Conservation (phyloP, 495 filamentous ascomycete genomes). For the Xylaria castorea region DNA sequence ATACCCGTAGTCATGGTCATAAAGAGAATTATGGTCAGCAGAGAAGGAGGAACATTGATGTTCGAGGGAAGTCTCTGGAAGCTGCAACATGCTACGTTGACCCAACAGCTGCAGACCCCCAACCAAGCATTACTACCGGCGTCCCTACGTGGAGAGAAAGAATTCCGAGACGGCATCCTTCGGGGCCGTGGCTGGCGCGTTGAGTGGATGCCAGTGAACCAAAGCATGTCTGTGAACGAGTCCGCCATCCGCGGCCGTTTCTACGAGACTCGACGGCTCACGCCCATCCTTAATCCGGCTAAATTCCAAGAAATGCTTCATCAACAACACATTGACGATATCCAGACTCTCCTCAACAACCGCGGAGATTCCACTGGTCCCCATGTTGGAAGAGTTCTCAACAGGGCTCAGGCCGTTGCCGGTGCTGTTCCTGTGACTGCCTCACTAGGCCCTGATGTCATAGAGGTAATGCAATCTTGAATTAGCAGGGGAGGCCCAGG, state of each 20-base stretch:
- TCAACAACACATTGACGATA: constrained; percentile 38
- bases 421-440: constrained; percentile 27
- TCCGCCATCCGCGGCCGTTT: constrained; percentile 48
- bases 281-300: constrained; percentile 40
- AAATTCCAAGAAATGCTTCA: constrained; percentile 35
- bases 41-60: constrained; percentile 32
- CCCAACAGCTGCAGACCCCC: constrained; percentile 28
- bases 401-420: constrained; percentile 29
- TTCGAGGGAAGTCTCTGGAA: constrained; percentile 34
- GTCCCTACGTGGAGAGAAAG: constrained; percentile 46
- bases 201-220: constrained; percentile 41
- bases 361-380: constrained; percentile 37
- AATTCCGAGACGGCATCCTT: constrained; percentile 43
- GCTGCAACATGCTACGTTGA: constrained; percentile 31
- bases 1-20: constrained; percentile 46
- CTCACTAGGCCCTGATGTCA: constrained; percentile 5
- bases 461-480: neutral
- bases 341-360: constrained; percentile 50
- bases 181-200: constrained; percentile 32
- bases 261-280: constrained; percentile 50
- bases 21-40: constrained; percentile 30
- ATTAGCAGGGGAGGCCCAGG: neutral
- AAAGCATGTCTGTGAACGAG: constrained; percentile 36
- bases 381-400: constrained; percentile 29
- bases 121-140: constrained; percentile 37